phyloP scores from a whole-genome alignment of 2,329 filamentous ascomycete genomes.

The Arthroderma sp. region DNA sequence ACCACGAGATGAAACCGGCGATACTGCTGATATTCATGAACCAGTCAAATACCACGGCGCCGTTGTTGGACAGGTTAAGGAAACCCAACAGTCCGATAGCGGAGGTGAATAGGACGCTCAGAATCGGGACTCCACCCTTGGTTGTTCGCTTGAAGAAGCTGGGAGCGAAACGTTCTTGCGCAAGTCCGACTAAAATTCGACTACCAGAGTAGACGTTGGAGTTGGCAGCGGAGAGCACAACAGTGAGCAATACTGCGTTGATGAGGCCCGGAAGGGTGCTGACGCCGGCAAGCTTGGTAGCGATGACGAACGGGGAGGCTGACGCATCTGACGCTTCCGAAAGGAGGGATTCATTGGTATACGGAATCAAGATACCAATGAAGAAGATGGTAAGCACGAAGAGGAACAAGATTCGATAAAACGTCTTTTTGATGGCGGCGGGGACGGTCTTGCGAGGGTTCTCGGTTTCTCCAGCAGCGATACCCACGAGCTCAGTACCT shows the following conservation, averaged over 20 bases:
- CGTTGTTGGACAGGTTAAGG: slow-evolving; percentile 52
- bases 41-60: slow-evolving; percentile 44
- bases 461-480: slow-evolving; percentile 64
- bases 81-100: slow-evolving; percentile 53
- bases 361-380: slow-evolving; percentile 58
- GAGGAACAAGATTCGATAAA: slow-evolving; percentile 59
- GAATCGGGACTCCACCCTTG: slow-evolving; percentile 33
- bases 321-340: slow-evolving; percentile 18
- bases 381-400: slow-evolving; percentile 41
- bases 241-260: slow-evolving; percentile 31
- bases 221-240: slow-evolving; percentile 32
- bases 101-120: slow-evolving; percentile 31
- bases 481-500: slow-evolving; percentile 62
- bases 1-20: slow-evolving; percentile 25
- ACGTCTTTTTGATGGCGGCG: slow-evolving; percentile 58
- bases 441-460: slow-evolving; percentile 62
- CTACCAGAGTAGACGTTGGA: slow-evolving; percentile 38
- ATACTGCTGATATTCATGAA: slow-evolving; percentile 24
- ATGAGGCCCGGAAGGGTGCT: slow-evolving; percentile 27
- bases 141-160: slow-evolving; percentile 29
- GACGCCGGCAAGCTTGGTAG: slow-evolving; percentile 25
- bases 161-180: slow-evolving; percentile 34
- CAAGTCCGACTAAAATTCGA: slow-evolving; percentile 56
- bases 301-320: slow-evolving; percentile 33
- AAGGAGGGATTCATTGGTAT: slow-evolving; percentile 42